These are phyloP conservation scores for Luffa aegyptiaca DNA, from an alignment of 306 rosid species.

Conservation along the genomic window DNA sequence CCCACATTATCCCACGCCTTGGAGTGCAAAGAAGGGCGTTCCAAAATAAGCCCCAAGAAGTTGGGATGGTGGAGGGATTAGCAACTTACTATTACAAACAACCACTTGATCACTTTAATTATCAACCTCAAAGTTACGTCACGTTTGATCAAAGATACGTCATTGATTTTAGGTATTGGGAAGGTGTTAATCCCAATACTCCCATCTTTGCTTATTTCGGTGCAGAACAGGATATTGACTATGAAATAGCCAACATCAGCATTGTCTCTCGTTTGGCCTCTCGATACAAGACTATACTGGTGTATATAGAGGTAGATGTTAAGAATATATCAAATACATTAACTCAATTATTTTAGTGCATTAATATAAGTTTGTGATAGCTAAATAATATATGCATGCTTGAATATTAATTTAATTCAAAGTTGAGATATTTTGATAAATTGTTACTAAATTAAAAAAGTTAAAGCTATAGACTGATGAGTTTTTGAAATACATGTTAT, in stretches of 20 bases:
- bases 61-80: neutral
- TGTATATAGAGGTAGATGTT: conserved; percentile 34
- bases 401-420: too few relatives aligned
- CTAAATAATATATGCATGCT: too few relatives aligned
- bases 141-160: conserved; percentile 40
- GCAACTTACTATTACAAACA: conserved; percentile 31
- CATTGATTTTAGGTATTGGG: conserved; percentile 28
- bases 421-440: too few relatives aligned
- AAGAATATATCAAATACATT: neutral
- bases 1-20: neutral
- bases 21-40: neutral
- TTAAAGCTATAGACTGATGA: too few relatives aligned
- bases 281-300: conserved; percentile 32
- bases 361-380: too few relatives aligned
- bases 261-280: conserved; percentile 30
- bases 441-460: too few relatives aligned
- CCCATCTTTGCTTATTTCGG: conserved; percentile 47
- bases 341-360: too few relatives aligned
- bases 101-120: conserved; percentile 48
- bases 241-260: neutral
- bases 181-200: conserved; percentile 26
- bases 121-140: conserved; percentile 30
- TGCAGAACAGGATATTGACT: conserved; percentile 24
- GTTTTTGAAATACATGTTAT: neutral
- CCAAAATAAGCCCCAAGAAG: neutral